Percentiles rank a stretch among this genome's conserved stretches.
Evolutionary conservation across 805 yeast genomes (phyloP).

Genomic region (Sungouiozyma intestinalis): DNA sequence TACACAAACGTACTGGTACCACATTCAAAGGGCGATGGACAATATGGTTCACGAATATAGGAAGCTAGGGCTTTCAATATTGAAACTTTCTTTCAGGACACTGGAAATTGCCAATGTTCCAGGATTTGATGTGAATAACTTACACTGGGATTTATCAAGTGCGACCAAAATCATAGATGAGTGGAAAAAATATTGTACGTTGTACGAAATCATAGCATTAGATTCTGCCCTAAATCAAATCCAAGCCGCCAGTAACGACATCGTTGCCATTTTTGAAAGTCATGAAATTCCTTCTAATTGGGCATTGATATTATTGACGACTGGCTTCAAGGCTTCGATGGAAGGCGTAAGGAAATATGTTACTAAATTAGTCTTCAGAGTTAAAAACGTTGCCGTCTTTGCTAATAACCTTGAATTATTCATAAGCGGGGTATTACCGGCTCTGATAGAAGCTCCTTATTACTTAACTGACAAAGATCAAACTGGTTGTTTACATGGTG

Average conservation of each 20-base stretch:
- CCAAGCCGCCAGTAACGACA: slow-evolving; percentile 61
- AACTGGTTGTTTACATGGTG: slow-evolving; percentile 35
- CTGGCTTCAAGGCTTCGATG: slow-evolving; percentile 67
- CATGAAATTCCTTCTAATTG: slow-evolving; percentile 55
- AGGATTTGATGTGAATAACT: slow-evolving; percentile 6
- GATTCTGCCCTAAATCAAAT: slow-evolving; percentile 84
- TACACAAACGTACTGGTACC: slow-evolving; percentile 40
- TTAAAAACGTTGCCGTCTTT: slow-evolving; percentile 40
- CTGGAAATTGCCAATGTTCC: slow-evolving; percentile 17
- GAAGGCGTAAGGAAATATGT: slow-evolving; percentile 65
- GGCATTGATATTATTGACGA: slow-evolving; percentile 62
- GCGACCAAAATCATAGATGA: slow-evolving; percentile 29
- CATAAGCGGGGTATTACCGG: slow-evolving; percentile 40
- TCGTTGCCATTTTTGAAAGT: slow-evolving; percentile 41
- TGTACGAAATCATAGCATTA: slow-evolving; percentile 70
- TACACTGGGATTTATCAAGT: slow-evolving; percentile 20
- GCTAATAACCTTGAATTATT: slow-evolving; percentile 31
- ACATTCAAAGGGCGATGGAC: slow-evolving; percentile 45
- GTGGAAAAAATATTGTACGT: slow-evolving; percentile 66
- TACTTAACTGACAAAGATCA: slow-evolving; percentile 35
- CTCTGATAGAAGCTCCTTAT: slow-evolving; percentile 52
- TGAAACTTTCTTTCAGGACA: slow-evolving; percentile 48
- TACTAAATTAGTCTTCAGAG: slow-evolving; percentile 42
- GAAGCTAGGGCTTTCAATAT: slow-evolving; percentile 55
- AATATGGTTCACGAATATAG: slow-evolving; percentile 53